Evolutionary conservation across 2,329 filamentous ascomycete genomes (phyloP), one percentile per base, ranked within the genome.

Genomic region (Fusarium piperis): DNA sequence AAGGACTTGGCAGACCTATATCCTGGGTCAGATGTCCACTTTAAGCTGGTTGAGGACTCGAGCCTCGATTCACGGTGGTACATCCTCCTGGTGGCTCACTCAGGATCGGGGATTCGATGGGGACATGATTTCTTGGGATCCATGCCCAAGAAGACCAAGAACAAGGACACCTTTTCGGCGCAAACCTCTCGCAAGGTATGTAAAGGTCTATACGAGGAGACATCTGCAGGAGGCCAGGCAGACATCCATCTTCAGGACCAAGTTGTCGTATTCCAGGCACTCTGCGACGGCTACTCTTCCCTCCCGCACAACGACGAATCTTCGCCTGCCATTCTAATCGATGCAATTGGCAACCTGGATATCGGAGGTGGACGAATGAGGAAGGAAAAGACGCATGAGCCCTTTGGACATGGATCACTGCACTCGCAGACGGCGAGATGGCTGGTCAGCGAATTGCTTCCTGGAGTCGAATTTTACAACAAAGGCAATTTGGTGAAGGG

Each of bases 181-280:
- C 80, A 84, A 52, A 79, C 89, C 10, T 83, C 86, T 7, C 76
- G 79, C 28, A 81, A 80, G n/a, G 78, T 90, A 4, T 84, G 84
- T 44, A 79, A 78, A 52, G 81, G 83, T 4, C 79, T 90, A 20
- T 80, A 81, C 60, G 76, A 80, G 3, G 87, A 89, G 71, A 78
- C 87, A 1, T 75, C 76, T 9, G 73, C 80, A 1, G 80, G 83
- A 3, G 84, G 87, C 0, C 81, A 84, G 2, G 85, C 89, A 8
- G 89, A 91, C 68, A 82, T 87, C 70, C 84, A 86, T 74, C 81
- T 91, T 15, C 88, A 91, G 78, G 90, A 91, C 77, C 89, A 91
- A 77, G 73, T 91, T 26, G 80, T 91, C 4, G 81, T 89, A 18
- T 90, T 90, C 73, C 89, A 91, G 77, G 86, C 87, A 5, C 79